Conservation (phyloP, 805 yeast species). For the Monosporozyma servazzii region DNA sequence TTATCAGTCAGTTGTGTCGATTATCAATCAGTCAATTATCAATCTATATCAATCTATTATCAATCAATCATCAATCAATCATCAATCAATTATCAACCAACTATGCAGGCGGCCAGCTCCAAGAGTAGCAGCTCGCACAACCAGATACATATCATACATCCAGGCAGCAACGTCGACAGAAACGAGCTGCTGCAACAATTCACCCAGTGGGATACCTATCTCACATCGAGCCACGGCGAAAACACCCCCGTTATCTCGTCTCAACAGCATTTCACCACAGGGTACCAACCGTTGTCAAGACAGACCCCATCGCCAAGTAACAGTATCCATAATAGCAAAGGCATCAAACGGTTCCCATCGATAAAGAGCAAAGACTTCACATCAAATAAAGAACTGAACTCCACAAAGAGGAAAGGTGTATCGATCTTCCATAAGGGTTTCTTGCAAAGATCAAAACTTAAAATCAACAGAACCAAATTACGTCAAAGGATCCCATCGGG, state of each 20-base stretch:
- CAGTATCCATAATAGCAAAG: not conserved
- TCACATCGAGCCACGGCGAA: not conserved
- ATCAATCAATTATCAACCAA: too few relatives aligned
- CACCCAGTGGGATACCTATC: conserved; percentile 1
- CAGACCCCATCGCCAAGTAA: not conserved
- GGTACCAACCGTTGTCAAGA: not conserved
- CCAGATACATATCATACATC: not conserved
- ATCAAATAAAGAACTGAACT: conserved; percentile 11
- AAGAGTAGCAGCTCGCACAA: not conserved
- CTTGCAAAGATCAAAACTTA: conserved; percentile 8
- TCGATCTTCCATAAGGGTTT: conserved; percentile 26
- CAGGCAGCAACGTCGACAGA: not conserved
- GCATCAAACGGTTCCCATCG: conserved; percentile 8
- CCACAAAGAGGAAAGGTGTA: conserved; percentile 8
- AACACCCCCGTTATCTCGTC: not conserved
- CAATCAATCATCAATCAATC: too few relatives aligned
- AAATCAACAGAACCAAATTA: not conserved
- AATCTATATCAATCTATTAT: too few relatives aligned
- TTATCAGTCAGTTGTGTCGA: too few relatives aligned
- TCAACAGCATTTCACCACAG: not conserved
- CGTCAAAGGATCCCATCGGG: not conserved
- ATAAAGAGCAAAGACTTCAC: conserved; percentile 20
- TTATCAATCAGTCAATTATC: too few relatives aligned
- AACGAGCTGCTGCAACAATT: not conserved
- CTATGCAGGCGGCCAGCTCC: not conserved